These are phyloP conservation scores for Penicillium sp. DNA, from an alignment of 2,329 filamentous ascomycete genomes.

Conservation along the genomic window DNA sequence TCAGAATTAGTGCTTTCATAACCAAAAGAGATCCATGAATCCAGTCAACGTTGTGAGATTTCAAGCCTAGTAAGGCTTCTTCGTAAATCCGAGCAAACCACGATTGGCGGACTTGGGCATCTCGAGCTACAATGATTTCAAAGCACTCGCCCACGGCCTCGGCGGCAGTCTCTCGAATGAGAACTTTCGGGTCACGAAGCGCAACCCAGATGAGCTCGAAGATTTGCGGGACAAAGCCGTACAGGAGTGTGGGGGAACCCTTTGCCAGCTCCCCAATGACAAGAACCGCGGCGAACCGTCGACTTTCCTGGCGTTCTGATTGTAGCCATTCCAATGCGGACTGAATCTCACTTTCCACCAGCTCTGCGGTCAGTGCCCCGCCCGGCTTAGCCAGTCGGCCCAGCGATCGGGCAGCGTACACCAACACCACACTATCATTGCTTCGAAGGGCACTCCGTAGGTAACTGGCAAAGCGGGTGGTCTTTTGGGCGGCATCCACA, in stretches of 20 bases:
- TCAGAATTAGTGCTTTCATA: slow-evolving; percentile 86
- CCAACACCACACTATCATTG: slow-evolving; percentile 88
- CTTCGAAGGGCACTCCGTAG: slow-evolving; percentile 84
- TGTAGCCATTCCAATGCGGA: slow-evolving; percentile 96
- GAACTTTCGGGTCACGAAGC: slow-evolving; percentile 81
- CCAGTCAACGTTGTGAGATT: slow-evolving; percentile 77
- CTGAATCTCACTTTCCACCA: slow-evolving; percentile 96
- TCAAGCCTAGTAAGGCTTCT: slow-evolving; percentile 78
- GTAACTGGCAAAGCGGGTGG: slow-evolving; percentile 89
- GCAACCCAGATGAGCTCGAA: slow-evolving; percentile 97
- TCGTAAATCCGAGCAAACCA: slow-evolving; percentile 92
- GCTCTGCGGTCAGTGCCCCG: slow-evolving; percentile 88
- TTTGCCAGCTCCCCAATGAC: slow-evolving; percentile 86
- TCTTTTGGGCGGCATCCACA: slow-evolving; percentile 89
- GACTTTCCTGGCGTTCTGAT: slow-evolving; percentile 88
- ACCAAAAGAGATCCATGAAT: slow-evolving; percentile 94
- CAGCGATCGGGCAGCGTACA: slow-evolving; percentile 82
- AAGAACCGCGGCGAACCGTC: slow-evolving; percentile 89
- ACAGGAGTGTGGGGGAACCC: slow-evolving; percentile 93
- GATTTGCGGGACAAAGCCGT: slow-evolving; percentile 90
- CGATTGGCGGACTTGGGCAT: slow-evolving; percentile 79
- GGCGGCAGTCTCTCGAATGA: slow-evolving; percentile 88
- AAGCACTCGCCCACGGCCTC: slow-evolving; percentile 95
- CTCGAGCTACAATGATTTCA: slow-evolving; percentile 90
- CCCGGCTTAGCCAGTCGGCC: slow-evolving; percentile 90